Evolutionary conservation across 2,329 filamentous ascomycete species (phyloP).

Genomic region (Fusarium secorum): DNA sequence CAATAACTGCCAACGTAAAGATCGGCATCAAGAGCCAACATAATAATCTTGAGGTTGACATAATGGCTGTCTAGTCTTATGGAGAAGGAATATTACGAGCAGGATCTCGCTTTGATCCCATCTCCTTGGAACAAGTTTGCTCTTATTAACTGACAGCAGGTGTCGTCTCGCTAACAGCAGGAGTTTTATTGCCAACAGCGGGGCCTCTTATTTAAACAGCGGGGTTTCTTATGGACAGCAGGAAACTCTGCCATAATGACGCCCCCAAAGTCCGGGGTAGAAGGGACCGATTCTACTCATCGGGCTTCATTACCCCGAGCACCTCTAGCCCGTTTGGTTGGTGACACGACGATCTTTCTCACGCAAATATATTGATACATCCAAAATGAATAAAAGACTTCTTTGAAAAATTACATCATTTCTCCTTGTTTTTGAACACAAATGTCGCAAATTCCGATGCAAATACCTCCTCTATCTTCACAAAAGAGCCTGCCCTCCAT

Average conservation of each 20-base stretch:
- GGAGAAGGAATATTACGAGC: no score
- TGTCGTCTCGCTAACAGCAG: not conserved
- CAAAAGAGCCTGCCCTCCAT: not conserved
- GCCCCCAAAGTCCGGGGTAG: constrained; percentile 3
- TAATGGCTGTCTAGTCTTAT: not conserved
- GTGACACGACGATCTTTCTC: not conserved
- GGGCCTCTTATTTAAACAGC: not conserved
- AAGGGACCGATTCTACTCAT: not conserved
- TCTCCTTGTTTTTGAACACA: no score
- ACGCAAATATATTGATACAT: no score
- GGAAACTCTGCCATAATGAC: not conserved
- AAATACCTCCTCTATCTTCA: not conserved
- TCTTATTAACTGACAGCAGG: not conserved
- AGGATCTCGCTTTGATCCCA: no score
- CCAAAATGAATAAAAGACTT: not conserved
- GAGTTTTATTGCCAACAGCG: not conserved
- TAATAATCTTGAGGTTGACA: not conserved
- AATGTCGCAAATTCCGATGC: not conserved
- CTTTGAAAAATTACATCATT: rapidly evolving
- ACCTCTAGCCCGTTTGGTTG: not conserved
- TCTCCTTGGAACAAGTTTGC: no score
- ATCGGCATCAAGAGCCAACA: not conserved
- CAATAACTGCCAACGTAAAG: not conserved
- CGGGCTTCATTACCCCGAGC: constrained; percentile 8
- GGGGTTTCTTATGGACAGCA: not conserved